These are phyloP conservation scores for Aspergillus cristatus DNA, from an alignment of 495 filamentous ascomycete genomes.

Conservation along the genomic window DNA sequence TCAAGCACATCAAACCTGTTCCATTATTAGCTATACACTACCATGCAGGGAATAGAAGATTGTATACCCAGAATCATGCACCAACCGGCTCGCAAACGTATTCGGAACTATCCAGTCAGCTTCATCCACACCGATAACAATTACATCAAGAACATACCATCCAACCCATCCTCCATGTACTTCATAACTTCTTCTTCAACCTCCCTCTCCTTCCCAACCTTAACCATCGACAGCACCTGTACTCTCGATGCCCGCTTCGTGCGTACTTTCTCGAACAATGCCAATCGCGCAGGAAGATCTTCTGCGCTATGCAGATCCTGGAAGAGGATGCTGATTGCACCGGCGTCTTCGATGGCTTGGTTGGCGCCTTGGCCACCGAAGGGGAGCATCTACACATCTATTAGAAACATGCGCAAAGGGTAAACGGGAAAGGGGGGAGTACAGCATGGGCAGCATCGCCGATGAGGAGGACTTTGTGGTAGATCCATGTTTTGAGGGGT, in stretches of 20 bases:
- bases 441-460: conserved; percentile 45
- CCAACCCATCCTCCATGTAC: conserved; percentile 5
- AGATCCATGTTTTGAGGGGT: conserved; percentile 23
- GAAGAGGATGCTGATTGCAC: conserved; percentile 26
- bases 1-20: neutral
- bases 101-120: neutral
- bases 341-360: conserved; percentile 33
- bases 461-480: conserved; percentile 30
- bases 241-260: conserved; percentile 24
- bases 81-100: neutral
- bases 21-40: neutral
- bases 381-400: conserved; percentile 32
- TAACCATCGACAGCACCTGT: conserved; percentile 22
- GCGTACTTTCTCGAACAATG: conserved; percentile 27
- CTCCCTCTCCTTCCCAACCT: conserved; percentile 8
- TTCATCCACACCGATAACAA: neutral
- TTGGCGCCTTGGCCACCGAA: conserved; percentile 30
- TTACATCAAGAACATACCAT: neutral
- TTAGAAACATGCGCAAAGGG: neutral
- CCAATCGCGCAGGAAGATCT: conserved; percentile 16
- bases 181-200: conserved; percentile 8
- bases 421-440: neutral
- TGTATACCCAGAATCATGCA: neutral
- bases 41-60: too few relatives aligned
- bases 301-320: neutral